These are phyloP conservation scores for Aspergillus japonicus DNA, from an alignment of 2,329 filamentous ascomycete genomes.

Conservation along the genomic window DNA sequence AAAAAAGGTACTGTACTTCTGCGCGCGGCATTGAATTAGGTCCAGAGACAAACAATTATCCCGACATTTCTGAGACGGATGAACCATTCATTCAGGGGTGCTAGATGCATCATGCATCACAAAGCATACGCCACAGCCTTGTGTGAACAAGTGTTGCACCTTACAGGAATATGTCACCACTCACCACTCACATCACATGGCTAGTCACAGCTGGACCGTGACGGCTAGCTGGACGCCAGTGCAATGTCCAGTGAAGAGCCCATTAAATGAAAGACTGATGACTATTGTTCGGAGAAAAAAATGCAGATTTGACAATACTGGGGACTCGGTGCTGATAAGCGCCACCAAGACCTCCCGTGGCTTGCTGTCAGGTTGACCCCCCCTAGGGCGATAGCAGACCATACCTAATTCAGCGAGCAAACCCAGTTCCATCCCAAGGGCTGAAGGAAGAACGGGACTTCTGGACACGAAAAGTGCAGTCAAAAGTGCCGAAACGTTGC, in stretches of 20 bases:
- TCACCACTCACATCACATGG: background rate
- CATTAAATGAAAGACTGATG: slow-evolving; percentile 4
- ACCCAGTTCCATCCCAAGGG: background rate
- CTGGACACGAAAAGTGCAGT: slow-evolving; percentile 9
- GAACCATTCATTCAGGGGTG: background rate
- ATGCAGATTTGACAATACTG: background rate
- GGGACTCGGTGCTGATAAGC: background rate
- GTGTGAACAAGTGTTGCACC: background rate
- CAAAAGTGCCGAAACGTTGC: slow-evolving; percentile 14
- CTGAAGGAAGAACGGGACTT: slow-evolving; percentile 7
- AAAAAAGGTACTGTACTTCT: background rate
- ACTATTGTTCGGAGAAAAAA: background rate
- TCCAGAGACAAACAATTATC: background rate
- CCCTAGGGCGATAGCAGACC: background rate
- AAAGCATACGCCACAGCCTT: background rate
- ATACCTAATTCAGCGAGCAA: slow-evolving; percentile 7
- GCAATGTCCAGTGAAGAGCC: background rate
- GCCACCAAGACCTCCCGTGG: background rate
- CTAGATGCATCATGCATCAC: background rate
- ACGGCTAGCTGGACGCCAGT: slow-evolving; percentile 1
- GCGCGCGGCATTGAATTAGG: background rate
- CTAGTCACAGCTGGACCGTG: slow-evolving; percentile 6
- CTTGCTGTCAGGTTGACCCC: background rate
- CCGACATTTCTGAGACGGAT: background rate
- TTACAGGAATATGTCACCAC: background rate